phyloP scores from a whole-genome alignment of 2,329 filamentous ascomycete species.

The Talaromyces pinophilus region DNA sequence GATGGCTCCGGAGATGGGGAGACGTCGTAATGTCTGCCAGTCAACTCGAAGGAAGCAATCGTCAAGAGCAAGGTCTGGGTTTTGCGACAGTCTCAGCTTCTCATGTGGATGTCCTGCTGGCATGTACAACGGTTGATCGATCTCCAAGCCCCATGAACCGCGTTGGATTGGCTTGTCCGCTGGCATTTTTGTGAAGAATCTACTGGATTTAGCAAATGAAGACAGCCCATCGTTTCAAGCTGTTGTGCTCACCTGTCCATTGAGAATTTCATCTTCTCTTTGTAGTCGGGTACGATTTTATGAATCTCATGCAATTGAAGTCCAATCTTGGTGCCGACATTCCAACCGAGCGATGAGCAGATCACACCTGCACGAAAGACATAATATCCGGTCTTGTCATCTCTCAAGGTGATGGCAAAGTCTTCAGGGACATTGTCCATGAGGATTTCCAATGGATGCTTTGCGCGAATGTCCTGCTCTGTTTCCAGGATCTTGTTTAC shows the following conservation, averaged over 20 bases:
- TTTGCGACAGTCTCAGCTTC: slow-evolving; percentile 59
- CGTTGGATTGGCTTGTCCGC: slow-evolving; percentile 75
- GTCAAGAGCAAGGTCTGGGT: slow-evolving; percentile 56
- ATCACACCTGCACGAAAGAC: slow-evolving; percentile 73
- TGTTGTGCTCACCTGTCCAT: slow-evolving; percentile 69
- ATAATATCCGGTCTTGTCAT: slow-evolving; percentile 71
- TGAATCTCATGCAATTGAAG: slow-evolving; percentile 71
- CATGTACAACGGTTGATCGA: slow-evolving; percentile 73
- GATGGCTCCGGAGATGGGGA: slow-evolving; percentile 73
- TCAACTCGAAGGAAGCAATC: slow-evolving; percentile 74
- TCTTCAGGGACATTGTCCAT: slow-evolving; percentile 81
- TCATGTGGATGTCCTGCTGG: slow-evolving; percentile 68
- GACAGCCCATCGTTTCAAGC: too few relatives aligned
- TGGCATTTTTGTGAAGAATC: slow-evolving; percentile 79
- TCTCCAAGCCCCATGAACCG: slow-evolving; percentile 80
- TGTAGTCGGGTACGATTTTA: slow-evolving; percentile 74
- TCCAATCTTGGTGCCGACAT: slow-evolving; percentile 71
- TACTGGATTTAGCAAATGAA: slow-evolving; percentile 34
- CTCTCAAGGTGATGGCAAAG: slow-evolving; percentile 73
- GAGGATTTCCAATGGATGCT: slow-evolving; percentile 68
- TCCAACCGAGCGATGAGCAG: slow-evolving; percentile 81
- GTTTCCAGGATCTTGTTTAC: slow-evolving; percentile 69
- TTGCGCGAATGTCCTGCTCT: slow-evolving; percentile 60
- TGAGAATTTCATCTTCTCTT: slow-evolving; percentile 82
- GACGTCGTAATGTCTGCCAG: slow-evolving; percentile 80